Evolutionary conservation across 176 grass and related monocot genomes (phyloP).

Genomic region (Metroxylon sagu): DNA sequence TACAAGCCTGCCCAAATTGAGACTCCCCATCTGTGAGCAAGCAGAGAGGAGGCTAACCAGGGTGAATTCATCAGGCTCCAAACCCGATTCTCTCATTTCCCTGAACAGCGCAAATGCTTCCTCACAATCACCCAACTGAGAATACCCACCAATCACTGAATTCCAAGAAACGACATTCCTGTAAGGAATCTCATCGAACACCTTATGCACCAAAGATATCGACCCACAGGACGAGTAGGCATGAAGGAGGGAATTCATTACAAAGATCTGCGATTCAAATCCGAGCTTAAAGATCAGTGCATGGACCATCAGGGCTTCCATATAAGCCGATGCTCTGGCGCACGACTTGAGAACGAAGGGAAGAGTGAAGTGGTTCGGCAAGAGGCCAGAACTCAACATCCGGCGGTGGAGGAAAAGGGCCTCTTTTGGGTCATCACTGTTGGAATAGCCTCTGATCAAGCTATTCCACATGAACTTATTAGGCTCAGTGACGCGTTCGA

Average conservation of each 20-base stretch:
- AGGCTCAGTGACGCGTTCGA: neutral
- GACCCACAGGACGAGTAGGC: neutral
- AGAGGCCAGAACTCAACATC: slow-evolving; percentile 1
- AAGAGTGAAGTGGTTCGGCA: slow-evolving; percentile 5
- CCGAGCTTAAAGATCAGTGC: slow-evolving; percentile 5
- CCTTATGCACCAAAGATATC: neutral
- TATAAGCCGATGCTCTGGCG: neutral
- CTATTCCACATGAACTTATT: slow-evolving; percentile 16
- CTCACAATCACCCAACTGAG: neutral
- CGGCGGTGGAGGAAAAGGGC: neutral
- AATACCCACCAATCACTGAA: neutral
- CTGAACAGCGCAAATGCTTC: neutral
- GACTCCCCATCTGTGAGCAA: neutral
- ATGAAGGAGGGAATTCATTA: neutral
- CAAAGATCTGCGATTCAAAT: slow-evolving; percentile 1
- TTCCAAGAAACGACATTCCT: slow-evolving; percentile 10
- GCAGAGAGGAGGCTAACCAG: neutral
- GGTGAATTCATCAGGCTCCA: slow-evolving; percentile 1
- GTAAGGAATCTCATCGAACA: slow-evolving; percentile 5
- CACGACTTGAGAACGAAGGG: slow-evolving; percentile 16
- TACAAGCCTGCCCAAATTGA: neutral
- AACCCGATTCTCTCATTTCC: neutral
- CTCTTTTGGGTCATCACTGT: neutral
- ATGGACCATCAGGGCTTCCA: neutral
- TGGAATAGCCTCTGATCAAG: slow-evolving; percentile 4